A percentile compares a stretch with the other conserved stretches of the same genome.
phyloP scores from a whole-genome alignment of 768 basidiomycete species.

The Favolaschia claudopus region DNA sequence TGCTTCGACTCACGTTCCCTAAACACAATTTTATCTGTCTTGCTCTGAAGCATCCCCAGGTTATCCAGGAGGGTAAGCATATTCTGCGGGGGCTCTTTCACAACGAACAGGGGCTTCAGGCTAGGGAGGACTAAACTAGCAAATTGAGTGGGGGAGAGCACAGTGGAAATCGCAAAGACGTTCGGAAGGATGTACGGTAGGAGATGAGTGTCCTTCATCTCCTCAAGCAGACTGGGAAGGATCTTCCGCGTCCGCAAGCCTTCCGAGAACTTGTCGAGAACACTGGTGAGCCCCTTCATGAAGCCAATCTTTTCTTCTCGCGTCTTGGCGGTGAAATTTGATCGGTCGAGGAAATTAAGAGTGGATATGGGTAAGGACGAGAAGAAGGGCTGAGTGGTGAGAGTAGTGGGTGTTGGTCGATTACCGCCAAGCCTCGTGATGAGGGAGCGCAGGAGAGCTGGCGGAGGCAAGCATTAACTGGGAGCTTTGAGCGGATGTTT shows the following conservation, averaged over 20 bases:
- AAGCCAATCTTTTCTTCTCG: conserved; percentile 96
- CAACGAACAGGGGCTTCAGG: conserved; percentile 85
- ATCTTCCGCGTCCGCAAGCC: conserved; percentile 89
- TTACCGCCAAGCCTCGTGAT: conserved; percentile 79
- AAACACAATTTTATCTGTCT: conserved; percentile 87
- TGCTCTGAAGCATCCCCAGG: conserved; percentile 83
- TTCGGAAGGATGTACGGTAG: conserved; percentile 96
- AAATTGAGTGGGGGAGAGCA: conserved; percentile 83
- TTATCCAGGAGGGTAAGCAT: conserved; percentile 95
- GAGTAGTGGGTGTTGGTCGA: conserved; percentile 79
- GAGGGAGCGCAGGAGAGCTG: conserved; percentile 81
- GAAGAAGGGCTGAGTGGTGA: conserved; percentile 91
- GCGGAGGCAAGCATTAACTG: conserved; percentile 9
- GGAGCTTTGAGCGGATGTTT: not conserved
- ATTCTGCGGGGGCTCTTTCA: conserved; percentile 97
- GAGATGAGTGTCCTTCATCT: conserved; percentile 96
- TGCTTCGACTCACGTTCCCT: conserved; percentile 78
- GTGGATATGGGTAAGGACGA: conserved; percentile 96
- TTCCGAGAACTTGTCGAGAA: conserved; percentile 87
- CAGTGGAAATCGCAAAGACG: conserved; percentile 87
- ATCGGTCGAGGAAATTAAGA: conserved; percentile 93
- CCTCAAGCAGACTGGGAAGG: conserved; percentile 90
- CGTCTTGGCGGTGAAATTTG: conserved; percentile 93
- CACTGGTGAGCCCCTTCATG: conserved; percentile 86
- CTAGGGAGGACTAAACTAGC: conserved; percentile 82